Base-by-base conservation (phyloP, 345 rosid species). In the Ceriops zippeliana region DNA sequence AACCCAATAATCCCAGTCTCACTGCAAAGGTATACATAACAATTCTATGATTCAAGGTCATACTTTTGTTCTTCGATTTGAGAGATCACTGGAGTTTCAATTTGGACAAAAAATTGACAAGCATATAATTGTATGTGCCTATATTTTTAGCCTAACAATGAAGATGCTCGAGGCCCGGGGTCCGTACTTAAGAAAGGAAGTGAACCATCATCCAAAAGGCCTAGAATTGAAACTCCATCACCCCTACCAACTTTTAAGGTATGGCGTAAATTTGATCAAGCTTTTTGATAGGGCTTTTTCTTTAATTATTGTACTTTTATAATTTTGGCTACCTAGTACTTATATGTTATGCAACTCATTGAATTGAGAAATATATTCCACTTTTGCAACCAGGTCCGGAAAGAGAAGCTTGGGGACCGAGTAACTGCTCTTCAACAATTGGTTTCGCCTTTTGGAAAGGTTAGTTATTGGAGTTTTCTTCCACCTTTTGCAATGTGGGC, bases 371-470 rank as follows among this genome's bases (percentile, higher is more conserved):
- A 13, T 42, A 42, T 15, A 42, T 42, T 52, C 24, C 46, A 6
- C 52, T 30, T 38, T 71, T 19, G 28, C 49, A 20, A 47, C 64
- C 76, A 76, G 80, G 80, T 76, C 38, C 69, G 80, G 56, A 76
- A 76, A 76, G 80, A 76, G 70, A 76, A 76, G 76, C 58, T 76
- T 1, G 80, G 80, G 66, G 80, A 76, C 73, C 73, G 80, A 68
- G 72, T 76, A 72, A 76, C 80, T 57, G 80, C 80, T 16, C 80
- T 76, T 51, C 80, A 76, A 58, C 80, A 76, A 72, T 68, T 76
- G 66, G 80, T 76, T 72, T 76, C 80, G 19, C 80, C 80, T 68
- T 76, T 76, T 51, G 80, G 80, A 56, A 76, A 76, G 73, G 80
- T 76, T 20, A 46, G 85, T 78, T 28, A 75, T 69, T 67, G 67